A percentile compares a stretch with the other conserved stretches of the same genome.
These are phyloP conservation scores for Lolium perenne DNA, from an alignment of 176 grass and related monocot genomes.

Conservation along the genomic window DNA sequence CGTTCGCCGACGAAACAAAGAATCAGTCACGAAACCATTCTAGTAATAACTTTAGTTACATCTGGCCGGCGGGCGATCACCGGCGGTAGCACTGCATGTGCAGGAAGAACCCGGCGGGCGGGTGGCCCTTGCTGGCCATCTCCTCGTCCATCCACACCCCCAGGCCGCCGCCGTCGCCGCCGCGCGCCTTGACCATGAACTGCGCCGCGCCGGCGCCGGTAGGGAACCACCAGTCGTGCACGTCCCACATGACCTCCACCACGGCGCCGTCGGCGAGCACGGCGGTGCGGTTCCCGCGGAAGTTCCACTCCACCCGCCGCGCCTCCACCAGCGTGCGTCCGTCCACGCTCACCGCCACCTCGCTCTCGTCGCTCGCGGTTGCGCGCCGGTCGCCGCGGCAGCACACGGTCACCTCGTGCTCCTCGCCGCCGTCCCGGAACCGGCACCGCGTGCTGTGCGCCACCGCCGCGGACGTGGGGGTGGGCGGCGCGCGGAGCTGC, in stretches of 20 bases:
- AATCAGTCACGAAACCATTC: background rate
- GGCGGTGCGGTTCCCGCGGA: constrained; percentile 74
- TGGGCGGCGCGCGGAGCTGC: constrained; percentile 46
- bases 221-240: constrained; percentile 83
- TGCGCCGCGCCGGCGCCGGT: constrained; percentile 44
- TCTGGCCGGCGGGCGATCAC: background rate
- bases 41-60: too few species aligned
- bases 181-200: constrained; percentile 91
- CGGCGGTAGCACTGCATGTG: constrained; percentile 61
- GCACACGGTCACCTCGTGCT: constrained; percentile 75
- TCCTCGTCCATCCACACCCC: constrained; percentile 90
- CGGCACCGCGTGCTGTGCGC: constrained; percentile 64
- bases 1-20: background rate
- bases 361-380: constrained; percentile 50
- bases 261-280: constrained; percentile 70
- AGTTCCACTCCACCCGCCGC: constrained; percentile 77
- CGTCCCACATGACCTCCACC: constrained; percentile 94
- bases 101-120: constrained; percentile 58
- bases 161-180: constrained; percentile 11
- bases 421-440: constrained; percentile 68
- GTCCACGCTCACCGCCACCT: constrained; percentile 76
- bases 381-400: constrained; percentile 69
- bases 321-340: constrained; percentile 68
- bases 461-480: background rate
- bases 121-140: constrained; percentile 44